A percentile compares a stretch with the other conserved stretches of the same genome.
These are phyloP conservation scores for Neospora caninum DNA, from an alignment of 169 alveolate genomes.

Conservation along the genomic window DNA sequence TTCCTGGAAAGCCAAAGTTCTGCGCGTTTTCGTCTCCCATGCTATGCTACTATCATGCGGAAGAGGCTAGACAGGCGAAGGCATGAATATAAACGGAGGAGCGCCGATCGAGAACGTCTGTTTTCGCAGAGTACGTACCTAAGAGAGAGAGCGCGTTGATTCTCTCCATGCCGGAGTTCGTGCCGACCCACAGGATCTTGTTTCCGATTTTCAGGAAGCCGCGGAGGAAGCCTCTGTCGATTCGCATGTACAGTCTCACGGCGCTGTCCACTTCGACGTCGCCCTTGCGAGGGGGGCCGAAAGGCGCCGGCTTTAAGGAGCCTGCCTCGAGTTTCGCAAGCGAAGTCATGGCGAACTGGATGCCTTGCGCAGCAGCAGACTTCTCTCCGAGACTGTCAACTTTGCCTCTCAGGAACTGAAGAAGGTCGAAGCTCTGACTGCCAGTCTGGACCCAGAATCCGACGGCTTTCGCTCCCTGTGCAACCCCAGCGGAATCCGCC, in stretches of 20 bases:
- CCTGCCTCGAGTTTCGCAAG: neutral
- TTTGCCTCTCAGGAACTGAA: neutral
- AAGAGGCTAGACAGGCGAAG: too few relatives aligned
- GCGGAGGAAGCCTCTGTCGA: neutral
- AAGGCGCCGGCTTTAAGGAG: neutral
- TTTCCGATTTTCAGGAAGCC: neutral
- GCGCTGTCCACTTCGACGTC: neutral
- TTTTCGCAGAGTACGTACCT: neutral
- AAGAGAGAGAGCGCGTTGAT: neutral
- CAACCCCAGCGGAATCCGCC: neutral
- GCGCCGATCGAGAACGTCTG: neutral
- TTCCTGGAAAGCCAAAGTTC: too few relatives aligned
- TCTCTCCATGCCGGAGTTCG: neutral
- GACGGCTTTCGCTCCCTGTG: neutral
- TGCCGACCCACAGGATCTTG: neutral
- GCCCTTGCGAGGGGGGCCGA: neutral
- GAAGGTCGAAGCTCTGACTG: neutral
- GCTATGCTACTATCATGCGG: too few relatives aligned
- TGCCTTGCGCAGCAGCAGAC: conserved; percentile 27
- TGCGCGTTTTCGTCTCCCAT: too few relatives aligned
- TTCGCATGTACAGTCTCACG: neutral
- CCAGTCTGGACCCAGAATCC: conserved; percentile 21
- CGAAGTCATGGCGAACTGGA: conserved; percentile 8
- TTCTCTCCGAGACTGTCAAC: neutral
- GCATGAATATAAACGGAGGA: too few relatives aligned